Percentiles rank a stretch among this genome's conserved stretches.
Conservation (phyloP, 305 asterid species). For the Fraxinus xanthoxyloides region DNA sequence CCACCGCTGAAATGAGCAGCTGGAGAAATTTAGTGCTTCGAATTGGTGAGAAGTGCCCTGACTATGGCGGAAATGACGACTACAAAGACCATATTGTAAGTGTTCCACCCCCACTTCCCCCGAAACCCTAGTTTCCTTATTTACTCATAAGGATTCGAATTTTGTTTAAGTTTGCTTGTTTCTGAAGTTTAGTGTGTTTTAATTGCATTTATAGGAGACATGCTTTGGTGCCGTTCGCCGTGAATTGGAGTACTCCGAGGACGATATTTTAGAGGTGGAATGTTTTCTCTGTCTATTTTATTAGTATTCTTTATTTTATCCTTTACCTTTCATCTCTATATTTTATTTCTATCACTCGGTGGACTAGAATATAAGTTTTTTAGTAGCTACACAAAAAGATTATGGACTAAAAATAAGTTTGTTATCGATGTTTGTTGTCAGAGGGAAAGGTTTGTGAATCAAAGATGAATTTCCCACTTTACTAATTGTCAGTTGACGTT, state of each 20-base stretch:
- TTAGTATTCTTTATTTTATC: background rate
- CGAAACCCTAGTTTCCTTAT: slow-evolving; percentile 35
- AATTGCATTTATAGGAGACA: slow-evolving; percentile 60
- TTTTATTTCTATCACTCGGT: background rate
- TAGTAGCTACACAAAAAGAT: slow-evolving; percentile 1
- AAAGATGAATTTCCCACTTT: background rate
- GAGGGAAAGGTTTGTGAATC: background rate
- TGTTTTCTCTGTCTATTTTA: slow-evolving; percentile 14
- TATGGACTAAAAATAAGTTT: background rate
- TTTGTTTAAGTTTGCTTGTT: background rate
- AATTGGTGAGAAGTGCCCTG: slow-evolving; percentile 81
- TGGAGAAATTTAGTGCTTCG: slow-evolving; percentile 80
- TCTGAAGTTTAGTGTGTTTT: slow-evolving; percentile 4
- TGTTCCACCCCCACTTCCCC: slow-evolving; percentile 13
- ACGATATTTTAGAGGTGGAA: slow-evolving; percentile 56
- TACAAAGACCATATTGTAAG: slow-evolving; percentile 85
- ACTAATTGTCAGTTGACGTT: background rate
- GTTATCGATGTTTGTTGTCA: slow-evolving; percentile 5
- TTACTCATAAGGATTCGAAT: background rate
- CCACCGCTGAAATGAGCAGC: slow-evolving; percentile 57
- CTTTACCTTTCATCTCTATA: slow-evolving; percentile 7
- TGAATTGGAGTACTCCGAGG: slow-evolving; percentile 63
- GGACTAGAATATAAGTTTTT: background rate
- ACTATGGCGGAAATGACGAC: slow-evolving; percentile 78
- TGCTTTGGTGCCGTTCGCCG: slow-evolving; percentile 88